These are phyloP conservation scores for Psophocarpus tetragonolobus DNA, from an alignment of 306 rosid genomes.

Conservation along the genomic window DNA sequence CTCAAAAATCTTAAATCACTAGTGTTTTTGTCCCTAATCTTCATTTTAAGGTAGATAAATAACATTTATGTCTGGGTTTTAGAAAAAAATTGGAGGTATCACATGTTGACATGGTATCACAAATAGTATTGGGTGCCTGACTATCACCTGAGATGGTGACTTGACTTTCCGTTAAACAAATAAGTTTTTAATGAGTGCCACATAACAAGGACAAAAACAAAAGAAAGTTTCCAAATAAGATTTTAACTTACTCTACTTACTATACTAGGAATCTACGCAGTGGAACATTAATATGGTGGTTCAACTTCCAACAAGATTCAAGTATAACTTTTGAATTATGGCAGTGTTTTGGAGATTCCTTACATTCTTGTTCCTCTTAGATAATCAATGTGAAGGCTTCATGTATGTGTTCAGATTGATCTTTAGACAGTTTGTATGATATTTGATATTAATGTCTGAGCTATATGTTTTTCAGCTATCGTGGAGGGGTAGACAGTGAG, in stretches of 20 bases:
- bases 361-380: slow-evolving; percentile 12
- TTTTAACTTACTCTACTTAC: neutral
- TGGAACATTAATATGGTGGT: neutral
- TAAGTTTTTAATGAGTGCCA: too few relatives aligned
- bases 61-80: too few relatives aligned
- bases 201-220: too few relatives aligned
- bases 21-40: too few relatives aligned
- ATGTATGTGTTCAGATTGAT: slow-evolving; percentile 18
- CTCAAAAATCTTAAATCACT: too few relatives aligned
- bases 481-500: slow-evolving; percentile 97
- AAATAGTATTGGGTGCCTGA: too few relatives aligned
- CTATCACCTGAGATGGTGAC: too few relatives aligned
- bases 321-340: neutral
- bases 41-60: too few relatives aligned
- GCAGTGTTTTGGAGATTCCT: slow-evolving; percentile 1
- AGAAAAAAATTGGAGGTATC: too few relatives aligned
- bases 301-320: neutral
- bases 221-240: too few relatives aligned
- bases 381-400: neutral
- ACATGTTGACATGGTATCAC: too few relatives aligned
- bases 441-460: slow-evolving; percentile 19
- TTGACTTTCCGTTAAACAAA: too few relatives aligned
- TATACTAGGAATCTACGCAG: neutral
- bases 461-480: slow-evolving; percentile 62
- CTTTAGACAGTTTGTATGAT: neutral